phyloP scores from a whole-genome alignment of 441 rosid genomes.

The Jatropha multifida region DNA sequence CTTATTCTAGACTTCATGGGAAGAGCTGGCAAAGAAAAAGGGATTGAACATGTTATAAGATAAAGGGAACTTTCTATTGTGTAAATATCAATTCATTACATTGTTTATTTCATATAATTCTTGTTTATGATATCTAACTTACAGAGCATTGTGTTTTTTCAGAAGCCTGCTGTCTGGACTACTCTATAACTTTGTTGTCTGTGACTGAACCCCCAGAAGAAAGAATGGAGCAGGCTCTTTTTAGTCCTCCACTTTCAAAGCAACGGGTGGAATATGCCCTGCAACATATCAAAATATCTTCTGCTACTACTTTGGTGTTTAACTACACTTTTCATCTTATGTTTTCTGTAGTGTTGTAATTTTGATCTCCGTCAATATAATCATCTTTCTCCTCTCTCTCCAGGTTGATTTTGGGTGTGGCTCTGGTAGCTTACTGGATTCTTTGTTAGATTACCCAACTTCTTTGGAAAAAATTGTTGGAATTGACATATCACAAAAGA shows the following conservation, averaged over 20 bases:
- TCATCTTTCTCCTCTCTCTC: slow-evolving; percentile 20
- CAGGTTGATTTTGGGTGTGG: slow-evolving; percentile 97
- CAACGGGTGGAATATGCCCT: slow-evolving; percentile 94
- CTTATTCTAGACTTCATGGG: neutral
- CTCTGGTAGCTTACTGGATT: slow-evolving; percentile 88
- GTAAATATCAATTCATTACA: neutral
- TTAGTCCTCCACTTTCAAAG: slow-evolving; percentile 93
- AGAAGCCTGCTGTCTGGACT: slow-evolving; percentile 54
- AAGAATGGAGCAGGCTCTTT: slow-evolving; percentile 95
- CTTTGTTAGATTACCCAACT: slow-evolving; percentile 75
- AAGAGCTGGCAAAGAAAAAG: neutral
- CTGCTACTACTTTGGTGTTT: slow-evolving; percentile 71
- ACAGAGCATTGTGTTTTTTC: slow-evolving; percentile 25
- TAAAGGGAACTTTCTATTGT: neutral
- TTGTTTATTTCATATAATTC: slow-evolving; percentile 3
- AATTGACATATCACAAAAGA: slow-evolving; percentile 77
- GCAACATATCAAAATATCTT: slow-evolving; percentile 70
- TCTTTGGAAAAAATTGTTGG: slow-evolving; percentile 75
- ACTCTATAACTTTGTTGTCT: slow-evolving; percentile 51
- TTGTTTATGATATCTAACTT: slow-evolving; percentile 16
- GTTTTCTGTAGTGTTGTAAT: slow-evolving; percentile 19
- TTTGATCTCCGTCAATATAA: slow-evolving; percentile 8
- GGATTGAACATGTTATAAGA: neutral
- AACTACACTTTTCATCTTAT: slow-evolving; percentile 14
- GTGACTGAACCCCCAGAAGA: slow-evolving; percentile 84